These are phyloP conservation scores for Botryotinia narcissicola DNA, from an alignment of 2,329 filamentous ascomycete species.

Conservation along the genomic window DNA sequence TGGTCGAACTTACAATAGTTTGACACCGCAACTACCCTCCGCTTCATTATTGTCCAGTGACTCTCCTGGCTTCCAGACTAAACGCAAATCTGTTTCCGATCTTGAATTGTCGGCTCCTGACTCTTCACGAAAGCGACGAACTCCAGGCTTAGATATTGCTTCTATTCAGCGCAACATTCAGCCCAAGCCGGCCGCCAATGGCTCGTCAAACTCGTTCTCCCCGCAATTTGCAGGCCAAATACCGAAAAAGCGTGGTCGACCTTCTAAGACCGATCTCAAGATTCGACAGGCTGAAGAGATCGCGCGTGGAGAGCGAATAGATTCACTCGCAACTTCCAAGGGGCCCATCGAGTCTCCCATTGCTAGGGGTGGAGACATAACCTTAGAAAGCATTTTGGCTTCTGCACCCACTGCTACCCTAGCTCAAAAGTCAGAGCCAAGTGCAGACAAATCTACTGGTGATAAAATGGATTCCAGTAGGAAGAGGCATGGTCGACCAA, in stretches of 20 bases:
- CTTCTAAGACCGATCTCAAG: slow-evolving; percentile 37
- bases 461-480: slow-evolving; percentile 26
- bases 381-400: not conserved
- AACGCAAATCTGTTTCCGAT: slow-evolving; percentile 32
- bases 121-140: slow-evolving; percentile 30
- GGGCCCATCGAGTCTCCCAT: slow-evolving; percentile 3
- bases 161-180: slow-evolving; percentile 30
- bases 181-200: slow-evolving; percentile 34
- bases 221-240: slow-evolving; percentile 21
- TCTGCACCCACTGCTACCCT: not conserved
- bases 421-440: slow-evolving; percentile 3
- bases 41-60: slow-evolving; percentile 11
- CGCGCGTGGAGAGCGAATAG: slow-evolving; percentile 32
- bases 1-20: slow-evolving; percentile 5
- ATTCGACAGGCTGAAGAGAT: slow-evolving; percentile 32
- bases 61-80: slow-evolving; percentile 23
- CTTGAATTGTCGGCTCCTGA: slow-evolving; percentile 25
- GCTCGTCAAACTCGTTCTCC: slow-evolving; percentile 29
- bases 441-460: not conserved
- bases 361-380: slow-evolving; percentile 21
- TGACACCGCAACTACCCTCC: slow-evolving; percentile 6
- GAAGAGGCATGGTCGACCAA: slow-evolving; percentile 27
- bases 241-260: slow-evolving; percentile 36
- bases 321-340: slow-evolving; percentile 24
- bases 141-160: slow-evolving; percentile 27